Evolutionary conservation across 2,329 filamentous ascomycete genomes (phyloP).

Genomic region (Colletotrichum tropicicola): DNA sequence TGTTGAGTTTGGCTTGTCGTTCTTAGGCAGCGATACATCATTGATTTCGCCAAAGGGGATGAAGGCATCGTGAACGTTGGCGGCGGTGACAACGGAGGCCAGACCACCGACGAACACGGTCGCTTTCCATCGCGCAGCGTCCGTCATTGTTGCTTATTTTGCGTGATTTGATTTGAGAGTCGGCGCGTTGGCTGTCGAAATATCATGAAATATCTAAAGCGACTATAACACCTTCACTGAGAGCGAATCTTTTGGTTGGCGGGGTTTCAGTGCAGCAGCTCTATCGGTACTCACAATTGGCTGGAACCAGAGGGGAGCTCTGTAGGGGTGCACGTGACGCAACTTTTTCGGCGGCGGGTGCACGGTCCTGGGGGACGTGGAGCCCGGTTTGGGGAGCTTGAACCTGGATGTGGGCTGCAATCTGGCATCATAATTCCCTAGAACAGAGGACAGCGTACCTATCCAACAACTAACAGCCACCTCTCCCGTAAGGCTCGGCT

Average conservation of each 20-base stretch:
- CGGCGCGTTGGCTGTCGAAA: neutral
- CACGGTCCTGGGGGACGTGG: slow-evolving; percentile 23
- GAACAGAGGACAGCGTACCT: slow-evolving; percentile 20
- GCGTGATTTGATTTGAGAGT: neutral
- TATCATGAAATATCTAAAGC: neutral
- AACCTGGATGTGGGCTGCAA: slow-evolving; percentile 32
- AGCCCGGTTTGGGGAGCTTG: slow-evolving; percentile 5
- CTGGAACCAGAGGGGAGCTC: slow-evolving; percentile 3
- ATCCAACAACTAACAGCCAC: slow-evolving; percentile 24
- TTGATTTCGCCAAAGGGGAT: slow-evolving; percentile 96
- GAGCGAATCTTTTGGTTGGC: slow-evolving; percentile 22
- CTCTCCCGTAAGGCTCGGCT: slow-evolving; percentile 23
- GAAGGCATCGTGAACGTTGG: slow-evolving; percentile 88
- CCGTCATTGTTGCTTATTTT: slow-evolving; percentile 69
- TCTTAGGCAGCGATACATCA: slow-evolving; percentile 89
- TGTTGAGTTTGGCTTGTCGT: slow-evolving; percentile 80
- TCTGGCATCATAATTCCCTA: slow-evolving; percentile 33
- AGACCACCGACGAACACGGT: slow-evolving; percentile 94
- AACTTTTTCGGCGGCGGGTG: slow-evolving; percentile 6
- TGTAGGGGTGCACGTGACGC: slow-evolving; percentile 19
- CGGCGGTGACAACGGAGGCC: slow-evolving; percentile 77
- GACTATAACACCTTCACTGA: neutral
- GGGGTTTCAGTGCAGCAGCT: slow-evolving; percentile 19
- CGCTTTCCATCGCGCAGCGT: slow-evolving; percentile 84
- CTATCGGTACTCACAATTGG: slow-evolving; percentile 19